phyloP scores from a whole-genome alignment of 768 basidiomycete genomes.

The Xerocomellus intermedius region DNA sequence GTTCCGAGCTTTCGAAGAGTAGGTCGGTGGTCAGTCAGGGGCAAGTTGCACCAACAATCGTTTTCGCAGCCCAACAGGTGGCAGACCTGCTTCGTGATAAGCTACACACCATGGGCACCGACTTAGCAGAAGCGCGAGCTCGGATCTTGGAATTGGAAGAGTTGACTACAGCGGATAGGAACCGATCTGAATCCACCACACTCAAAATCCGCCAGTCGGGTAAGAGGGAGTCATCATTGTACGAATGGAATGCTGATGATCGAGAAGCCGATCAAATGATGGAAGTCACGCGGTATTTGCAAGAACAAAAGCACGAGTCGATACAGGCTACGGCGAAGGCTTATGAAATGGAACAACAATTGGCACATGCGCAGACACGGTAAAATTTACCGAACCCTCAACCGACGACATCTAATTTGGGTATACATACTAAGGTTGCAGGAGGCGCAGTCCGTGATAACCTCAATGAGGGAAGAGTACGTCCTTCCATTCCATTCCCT shows the following conservation, averaged over 20 bases:
- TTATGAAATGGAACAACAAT: constrained; percentile 29
- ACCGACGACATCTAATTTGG: constrained; percentile 9
- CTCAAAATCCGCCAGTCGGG: constrained; percentile 27
- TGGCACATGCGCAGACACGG: constrained; percentile 23
- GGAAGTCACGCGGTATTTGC: constrained; percentile 23
- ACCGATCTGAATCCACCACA: constrained; percentile 19
- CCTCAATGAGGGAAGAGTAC: constrained; percentile 33
- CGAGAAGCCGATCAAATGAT: constrained; percentile 21
- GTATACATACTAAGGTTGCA: constrained; percentile 20
- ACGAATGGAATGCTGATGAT: constrained; percentile 15
- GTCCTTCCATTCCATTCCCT: constrained; percentile 22
- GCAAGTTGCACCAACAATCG: background rate
- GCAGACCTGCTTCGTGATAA: constrained; percentile 48
- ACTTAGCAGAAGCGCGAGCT: constrained; percentile 42
- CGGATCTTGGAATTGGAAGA: constrained; percentile 40
- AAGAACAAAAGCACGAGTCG: constrained; percentile 31
- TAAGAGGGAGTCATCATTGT: constrained; percentile 5
- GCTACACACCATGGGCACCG: constrained; percentile 40
- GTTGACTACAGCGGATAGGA: constrained; percentile 18
- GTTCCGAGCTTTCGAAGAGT: constrained; percentile 37
- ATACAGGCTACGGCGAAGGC: constrained; percentile 19
- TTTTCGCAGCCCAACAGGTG: constrained; percentile 44
- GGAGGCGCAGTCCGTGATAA: constrained; percentile 25
- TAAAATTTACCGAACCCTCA: constrained; percentile 2
- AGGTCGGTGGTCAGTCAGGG: constrained; percentile 5